phyloP scores from a whole-genome alignment of 352 stramenopile species.

The Phytophthora ohioensis region DNA sequence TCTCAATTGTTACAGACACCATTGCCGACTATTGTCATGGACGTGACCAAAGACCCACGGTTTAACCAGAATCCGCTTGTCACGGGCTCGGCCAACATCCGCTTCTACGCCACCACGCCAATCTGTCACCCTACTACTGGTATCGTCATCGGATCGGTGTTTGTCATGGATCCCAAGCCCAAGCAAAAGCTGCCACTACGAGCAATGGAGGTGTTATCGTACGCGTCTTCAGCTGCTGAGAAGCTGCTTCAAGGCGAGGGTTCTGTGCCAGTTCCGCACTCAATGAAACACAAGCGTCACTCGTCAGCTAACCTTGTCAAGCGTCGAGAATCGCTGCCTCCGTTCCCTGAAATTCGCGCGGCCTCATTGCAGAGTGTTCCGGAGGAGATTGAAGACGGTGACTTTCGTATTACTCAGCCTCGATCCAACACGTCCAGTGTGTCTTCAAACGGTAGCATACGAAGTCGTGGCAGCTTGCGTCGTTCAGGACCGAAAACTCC shows the following conservation, averaged over 20 bases:
- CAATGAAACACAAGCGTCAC: slow-evolving; percentile 42
- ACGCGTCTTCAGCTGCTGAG: slow-evolving; percentile 63
- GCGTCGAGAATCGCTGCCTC: slow-evolving; percentile 32
- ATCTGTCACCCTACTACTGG: slow-evolving; percentile 67
- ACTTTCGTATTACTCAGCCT: slow-evolving; percentile 37
- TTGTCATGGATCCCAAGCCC: slow-evolving; percentile 77
- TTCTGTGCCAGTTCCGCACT: slow-evolving; percentile 1
- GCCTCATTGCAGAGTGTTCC: slow-evolving; percentile 56
- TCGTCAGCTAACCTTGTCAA: slow-evolving; percentile 23
- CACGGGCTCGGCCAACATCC: slow-evolving; percentile 87
- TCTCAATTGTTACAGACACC: slow-evolving; percentile 55
- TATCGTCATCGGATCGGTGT: slow-evolving; percentile 81
- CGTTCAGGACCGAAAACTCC: slow-evolving; percentile 19
- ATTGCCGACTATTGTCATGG: slow-evolving; percentile 78
- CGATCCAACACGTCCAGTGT: slow-evolving; percentile 37
- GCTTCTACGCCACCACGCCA: slow-evolving; percentile 92
- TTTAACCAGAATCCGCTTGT: slow-evolving; percentile 91
- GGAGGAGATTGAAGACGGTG: slow-evolving; percentile 53
- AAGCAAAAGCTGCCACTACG: slow-evolving; percentile 59
- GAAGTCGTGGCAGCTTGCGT: slow-evolving; percentile 24
- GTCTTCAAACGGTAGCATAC: slow-evolving; percentile 26
- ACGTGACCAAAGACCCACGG: slow-evolving; percentile 83
- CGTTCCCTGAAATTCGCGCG: slow-evolving; percentile 37
- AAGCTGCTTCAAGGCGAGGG: slow-evolving; percentile 54
- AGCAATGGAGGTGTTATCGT: slow-evolving; percentile 73